Conservation (phyloP, 2,329 filamentous ascomycete species). For the Teratosphaeria viscida region DNA sequence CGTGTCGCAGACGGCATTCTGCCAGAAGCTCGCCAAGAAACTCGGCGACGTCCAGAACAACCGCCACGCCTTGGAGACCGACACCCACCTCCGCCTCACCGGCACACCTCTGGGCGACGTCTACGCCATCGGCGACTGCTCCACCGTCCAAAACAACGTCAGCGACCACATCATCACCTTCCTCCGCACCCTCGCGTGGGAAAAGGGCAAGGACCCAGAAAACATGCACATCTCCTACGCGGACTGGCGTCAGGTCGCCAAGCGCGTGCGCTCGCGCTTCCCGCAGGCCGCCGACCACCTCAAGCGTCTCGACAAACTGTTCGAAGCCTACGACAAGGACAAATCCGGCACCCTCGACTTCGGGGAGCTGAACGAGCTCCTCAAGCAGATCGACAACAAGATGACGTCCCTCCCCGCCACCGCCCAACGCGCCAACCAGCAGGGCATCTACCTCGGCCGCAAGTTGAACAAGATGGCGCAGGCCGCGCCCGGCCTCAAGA, state of each 20-base stretch:
- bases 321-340: conserved; percentile 85
- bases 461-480: conserved; percentile 90
- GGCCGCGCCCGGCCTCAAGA: conserved; percentile 59
- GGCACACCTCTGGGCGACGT: conserved; percentile 88
- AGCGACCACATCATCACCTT: conserved; percentile 86
- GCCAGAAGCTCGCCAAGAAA: conserved; percentile 64
- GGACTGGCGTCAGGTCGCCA: conserved; percentile 80
- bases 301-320: conserved; percentile 80
- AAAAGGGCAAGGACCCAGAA: conserved; percentile 81
- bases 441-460: conserved; percentile 81
- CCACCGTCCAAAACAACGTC: conserved; percentile 95
- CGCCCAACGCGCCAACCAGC: conserved; percentile 91
- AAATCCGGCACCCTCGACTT: conserved; percentile 90
- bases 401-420: conserved; percentile 90
- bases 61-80: conserved; percentile 83
- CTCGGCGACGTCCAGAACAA: conserved; percentile 68
- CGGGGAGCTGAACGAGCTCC: conserved; percentile 69
- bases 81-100: conserved; percentile 79
- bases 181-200: conserved; percentile 79
- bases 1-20: conserved; percentile 74
- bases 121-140: conserved; percentile 91
- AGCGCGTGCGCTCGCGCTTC: conserved; percentile 76
- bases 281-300: conserved; percentile 83
- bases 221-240: conserved; percentile 75
- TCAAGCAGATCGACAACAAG: conserved; percentile 88